These are phyloP conservation scores for Naganishia liquefaciens DNA, from an alignment of 1,284 basidiomycete species.

Conservation along the genomic window DNA sequence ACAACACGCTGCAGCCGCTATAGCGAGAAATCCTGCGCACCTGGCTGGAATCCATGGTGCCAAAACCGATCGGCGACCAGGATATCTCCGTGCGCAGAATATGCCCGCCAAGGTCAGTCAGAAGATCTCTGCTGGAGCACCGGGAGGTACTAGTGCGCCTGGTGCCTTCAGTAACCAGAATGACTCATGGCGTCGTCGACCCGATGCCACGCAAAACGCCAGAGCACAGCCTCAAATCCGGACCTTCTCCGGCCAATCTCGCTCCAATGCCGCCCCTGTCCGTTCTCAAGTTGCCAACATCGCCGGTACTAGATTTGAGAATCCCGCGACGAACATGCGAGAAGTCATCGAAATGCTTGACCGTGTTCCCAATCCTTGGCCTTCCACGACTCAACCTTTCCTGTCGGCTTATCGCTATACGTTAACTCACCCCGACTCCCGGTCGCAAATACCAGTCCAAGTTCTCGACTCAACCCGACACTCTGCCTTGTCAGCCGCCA, in stretches of 20 bases:
- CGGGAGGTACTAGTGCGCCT: not conserved
- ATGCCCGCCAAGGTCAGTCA: not conserved
- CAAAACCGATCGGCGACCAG: conserved; percentile 14
- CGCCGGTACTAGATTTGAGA: conserved; percentile 11
- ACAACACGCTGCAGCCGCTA: not conserved
- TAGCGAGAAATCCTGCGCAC: not conserved
- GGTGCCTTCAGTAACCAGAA: not conserved
- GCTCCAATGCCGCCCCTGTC: not conserved
- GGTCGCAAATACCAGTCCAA: not conserved
- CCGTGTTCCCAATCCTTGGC: conserved; percentile 18
- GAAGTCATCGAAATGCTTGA: conserved; percentile 15
- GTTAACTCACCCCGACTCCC: conserved; percentile 12
- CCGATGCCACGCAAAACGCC: not conserved
- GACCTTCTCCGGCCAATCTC: too few relatives aligned
- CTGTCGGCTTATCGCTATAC: not conserved
- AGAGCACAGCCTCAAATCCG: too few relatives aligned
- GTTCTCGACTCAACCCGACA: not conserved
- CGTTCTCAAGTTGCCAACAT: conserved; percentile 8
- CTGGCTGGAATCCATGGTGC: conserved; percentile 17
- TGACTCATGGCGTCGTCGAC: conserved; percentile 7
- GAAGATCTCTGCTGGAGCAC: not conserved
- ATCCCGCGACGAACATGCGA: conserved; percentile 1
- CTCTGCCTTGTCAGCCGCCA: conserved; percentile 11
- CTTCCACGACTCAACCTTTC: conserved; percentile 4
- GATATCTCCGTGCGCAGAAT: conserved; percentile 18